phyloP scores from a whole-genome alignment of 2,329 filamentous ascomycete genomes.

The Domatiomyces catenatus region DNA sequence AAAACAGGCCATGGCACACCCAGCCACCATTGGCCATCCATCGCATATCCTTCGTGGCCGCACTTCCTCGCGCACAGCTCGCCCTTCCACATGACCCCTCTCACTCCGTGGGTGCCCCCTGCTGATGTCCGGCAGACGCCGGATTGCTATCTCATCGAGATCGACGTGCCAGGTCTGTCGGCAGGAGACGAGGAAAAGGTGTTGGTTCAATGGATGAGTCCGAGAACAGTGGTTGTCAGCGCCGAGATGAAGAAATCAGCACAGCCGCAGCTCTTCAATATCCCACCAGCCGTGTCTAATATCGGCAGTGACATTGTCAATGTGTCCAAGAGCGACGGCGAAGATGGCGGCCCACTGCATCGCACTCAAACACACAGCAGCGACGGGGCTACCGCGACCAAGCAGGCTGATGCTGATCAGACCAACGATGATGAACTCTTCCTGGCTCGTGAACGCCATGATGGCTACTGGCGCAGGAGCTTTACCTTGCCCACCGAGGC shows the following conservation, averaged over 20 bases:
- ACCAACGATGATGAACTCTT: background rate
- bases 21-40: background rate
- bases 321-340: background rate
- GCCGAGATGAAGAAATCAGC: background rate
- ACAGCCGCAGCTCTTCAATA: background rate
- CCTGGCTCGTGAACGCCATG: background rate
- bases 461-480: background rate
- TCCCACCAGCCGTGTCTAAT: background rate
- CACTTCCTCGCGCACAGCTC: background rate
- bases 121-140: background rate
- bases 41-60: background rate
- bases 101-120: background rate
- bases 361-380: background rate
- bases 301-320: background rate
- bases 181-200: background rate
- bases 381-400: background rate
- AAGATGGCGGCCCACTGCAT: background rate
- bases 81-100: background rate
- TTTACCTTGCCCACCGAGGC: background rate
- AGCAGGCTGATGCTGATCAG: background rate
- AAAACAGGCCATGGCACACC: background rate
- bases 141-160: background rate
- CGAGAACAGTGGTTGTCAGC: background rate
- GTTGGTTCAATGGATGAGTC: background rate
- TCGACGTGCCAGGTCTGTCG: background rate